These are phyloP conservation scores for Tilletia walkeri DNA, from an alignment of 1,284 basidiomycete genomes.

Conservation along the genomic window DNA sequence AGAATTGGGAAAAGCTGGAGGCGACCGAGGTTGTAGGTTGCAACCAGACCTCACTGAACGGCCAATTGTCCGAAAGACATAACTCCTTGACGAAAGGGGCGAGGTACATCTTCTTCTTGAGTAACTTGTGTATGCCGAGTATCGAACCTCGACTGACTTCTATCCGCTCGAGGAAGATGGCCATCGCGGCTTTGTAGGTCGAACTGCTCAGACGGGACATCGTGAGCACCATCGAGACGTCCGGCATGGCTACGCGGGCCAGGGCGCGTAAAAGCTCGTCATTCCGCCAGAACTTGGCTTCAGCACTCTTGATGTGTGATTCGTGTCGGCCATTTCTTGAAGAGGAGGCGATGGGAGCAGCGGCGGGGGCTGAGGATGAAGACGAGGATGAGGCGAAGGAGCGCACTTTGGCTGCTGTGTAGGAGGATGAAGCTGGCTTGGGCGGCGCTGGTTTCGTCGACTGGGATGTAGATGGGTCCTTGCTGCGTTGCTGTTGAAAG, in stretches of 20 bases:
- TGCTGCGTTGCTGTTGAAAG: not conserved
- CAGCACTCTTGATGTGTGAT: not conserved
- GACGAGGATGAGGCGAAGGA: too few species aligned
- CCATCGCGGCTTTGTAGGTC: not conserved
- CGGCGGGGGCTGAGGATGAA: not conserved
- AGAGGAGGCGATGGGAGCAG: not conserved
- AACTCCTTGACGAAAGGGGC: slow-evolving; percentile 1
- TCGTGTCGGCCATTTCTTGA: not conserved
- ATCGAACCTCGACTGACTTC: not conserved
- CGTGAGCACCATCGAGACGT: not conserved
- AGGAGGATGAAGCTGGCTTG: too few species aligned
- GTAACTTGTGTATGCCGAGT: not conserved
- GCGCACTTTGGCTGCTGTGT: too few species aligned
- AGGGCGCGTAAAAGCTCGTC: not conserved
- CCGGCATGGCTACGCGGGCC: not conserved
- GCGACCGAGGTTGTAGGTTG: not conserved
- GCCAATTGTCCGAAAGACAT: slow-evolving; percentile 3
- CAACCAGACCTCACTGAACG: slow-evolving; percentile 1
- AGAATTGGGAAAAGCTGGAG: not conserved
- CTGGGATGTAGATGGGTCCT: not conserved
- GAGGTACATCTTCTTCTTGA: not conserved
- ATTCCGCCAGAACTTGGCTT: not conserved
- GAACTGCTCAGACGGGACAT: not conserved
- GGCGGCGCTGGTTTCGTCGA: not conserved
- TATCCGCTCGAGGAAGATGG: slow-evolving; percentile 4